Evolutionary conservation across 2,329 filamentous ascomycete genomes (phyloP).

Genomic region (Madurella fahalii): DNA sequence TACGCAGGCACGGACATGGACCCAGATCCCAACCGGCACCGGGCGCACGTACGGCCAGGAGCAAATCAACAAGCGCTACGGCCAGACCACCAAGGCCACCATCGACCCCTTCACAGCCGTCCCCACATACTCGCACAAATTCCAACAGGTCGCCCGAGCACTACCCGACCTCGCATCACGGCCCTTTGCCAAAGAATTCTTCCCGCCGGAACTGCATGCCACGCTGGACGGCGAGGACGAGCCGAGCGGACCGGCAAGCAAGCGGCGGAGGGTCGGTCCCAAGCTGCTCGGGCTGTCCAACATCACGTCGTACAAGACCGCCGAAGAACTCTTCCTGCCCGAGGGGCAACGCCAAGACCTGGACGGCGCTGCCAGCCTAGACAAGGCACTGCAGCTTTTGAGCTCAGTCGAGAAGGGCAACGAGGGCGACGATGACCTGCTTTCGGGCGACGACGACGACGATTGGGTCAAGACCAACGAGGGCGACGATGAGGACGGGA

Average conservation of each 20-base stretch:
- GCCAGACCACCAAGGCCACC: constrained; percentile 51
- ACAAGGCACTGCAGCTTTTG: constrained; percentile 43
- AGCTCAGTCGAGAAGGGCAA: constrained; percentile 39
- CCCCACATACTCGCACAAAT: constrained; percentile 55
- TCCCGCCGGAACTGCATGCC: constrained; percentile 52
- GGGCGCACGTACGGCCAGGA: constrained; percentile 49
- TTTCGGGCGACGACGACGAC: constrained; percentile 49
- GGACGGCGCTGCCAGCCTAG: constrained; percentile 29
- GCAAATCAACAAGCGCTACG: constrained; percentile 56
- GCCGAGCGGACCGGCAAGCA: constrained; percentile 29
- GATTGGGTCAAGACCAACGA: constrained; percentile 40
- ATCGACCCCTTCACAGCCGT: constrained; percentile 56
- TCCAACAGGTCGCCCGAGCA: constrained; percentile 47
- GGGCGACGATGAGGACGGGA: constrained; percentile 43
- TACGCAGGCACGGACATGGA: constrained; percentile 48
- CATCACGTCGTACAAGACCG: constrained; percentile 46
- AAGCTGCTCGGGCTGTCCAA: constrained; percentile 45
- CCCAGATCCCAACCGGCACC: constrained; percentile 22
- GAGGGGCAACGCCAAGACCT: constrained; percentile 29
- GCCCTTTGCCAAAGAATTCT: constrained; percentile 48
- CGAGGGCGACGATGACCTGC: constrained; percentile 34
- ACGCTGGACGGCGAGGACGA: constrained; percentile 49
- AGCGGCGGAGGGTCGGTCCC: constrained; percentile 31
- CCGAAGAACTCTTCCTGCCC: constrained; percentile 47
- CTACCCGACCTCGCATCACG: constrained; percentile 51